phyloP scores from a whole-genome alignment of 495 filamentous ascomycete species.

The Penicillium bovifimosum region DNA sequence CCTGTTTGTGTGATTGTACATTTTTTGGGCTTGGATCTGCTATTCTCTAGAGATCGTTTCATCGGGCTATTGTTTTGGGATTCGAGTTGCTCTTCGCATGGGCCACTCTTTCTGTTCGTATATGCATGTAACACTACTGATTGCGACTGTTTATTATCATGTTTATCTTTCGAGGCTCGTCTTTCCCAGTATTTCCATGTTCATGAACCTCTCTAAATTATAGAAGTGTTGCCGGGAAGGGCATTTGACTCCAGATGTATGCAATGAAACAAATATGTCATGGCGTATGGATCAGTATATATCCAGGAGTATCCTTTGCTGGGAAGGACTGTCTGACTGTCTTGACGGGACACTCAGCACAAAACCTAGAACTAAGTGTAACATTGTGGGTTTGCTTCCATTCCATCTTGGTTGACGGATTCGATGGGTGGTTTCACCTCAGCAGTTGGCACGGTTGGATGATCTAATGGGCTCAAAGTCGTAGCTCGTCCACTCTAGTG shows the following conservation, averaged over 20 bases:
- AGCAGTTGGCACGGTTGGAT: no score
- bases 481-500: no score
- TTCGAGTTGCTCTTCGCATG: conserved; percentile 1
- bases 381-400: no score
- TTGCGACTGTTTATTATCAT: conserved; percentile 1
- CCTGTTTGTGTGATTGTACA: conserved; percentile 1
- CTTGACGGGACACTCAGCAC: no score
- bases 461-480: no score
- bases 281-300: no score
- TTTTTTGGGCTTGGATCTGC: not conserved
- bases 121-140: conserved; percentile 9
- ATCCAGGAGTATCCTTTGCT: no score
- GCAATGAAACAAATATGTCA: conserved; percentile 16
- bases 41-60: not conserved
- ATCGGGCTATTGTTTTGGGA: not conserved
- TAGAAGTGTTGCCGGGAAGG: conserved; percentile 9
- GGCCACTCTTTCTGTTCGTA: conserved; percentile 4
- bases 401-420: no score
- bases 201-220: not conserved
- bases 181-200: not conserved
- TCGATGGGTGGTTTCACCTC: no score
- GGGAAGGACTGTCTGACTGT: no score
- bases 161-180: not conserved
- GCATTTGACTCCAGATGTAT: conserved; percentile 22
- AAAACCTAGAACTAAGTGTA: no score